A percentile compares a stretch with the other conserved stretches of the same genome.
phyloP scores from a whole-genome alignment of 768 basidiomycete genomes.

The Hypholoma sublateritium region DNA sequence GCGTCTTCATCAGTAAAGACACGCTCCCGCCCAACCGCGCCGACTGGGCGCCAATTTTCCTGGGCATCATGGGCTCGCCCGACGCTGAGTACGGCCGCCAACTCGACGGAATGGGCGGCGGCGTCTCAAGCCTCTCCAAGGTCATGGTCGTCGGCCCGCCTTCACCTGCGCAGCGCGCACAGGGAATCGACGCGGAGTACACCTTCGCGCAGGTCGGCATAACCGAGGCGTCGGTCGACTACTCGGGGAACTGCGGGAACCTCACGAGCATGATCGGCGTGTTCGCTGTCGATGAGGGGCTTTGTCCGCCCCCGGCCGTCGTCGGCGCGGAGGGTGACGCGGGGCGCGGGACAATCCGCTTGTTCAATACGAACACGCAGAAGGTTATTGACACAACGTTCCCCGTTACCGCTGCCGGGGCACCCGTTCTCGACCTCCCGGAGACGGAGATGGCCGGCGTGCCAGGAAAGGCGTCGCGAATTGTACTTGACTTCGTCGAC shows the following conservation, averaged over 20 bases:
- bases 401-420: slow-evolving; percentile 40
- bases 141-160: slow-evolving; percentile 63
- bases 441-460: slow-evolving; percentile 69
- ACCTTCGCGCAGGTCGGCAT: slow-evolving; percentile 70
- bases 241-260: slow-evolving; percentile 77
- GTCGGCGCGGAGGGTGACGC: slow-evolving; percentile 14
- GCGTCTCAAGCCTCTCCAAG: slow-evolving; percentile 73
- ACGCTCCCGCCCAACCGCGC: slow-evolving; percentile 50
- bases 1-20: slow-evolving; percentile 59
- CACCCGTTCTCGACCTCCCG: slow-evolving; percentile 46
- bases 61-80: slow-evolving; percentile 81
- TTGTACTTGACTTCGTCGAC: slow-evolving; percentile 62
- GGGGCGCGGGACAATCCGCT: slow-evolving; percentile 44
- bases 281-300: slow-evolving; percentile 66
- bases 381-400: slow-evolving; percentile 73
- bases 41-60: slow-evolving; percentile 62
- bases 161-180: slow-evolving; percentile 35
- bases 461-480: slow-evolving; percentile 61
- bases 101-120: slow-evolving; percentile 82
- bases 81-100: slow-evolving; percentile 68
- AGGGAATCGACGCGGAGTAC: slow-evolving; percentile 63
- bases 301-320: slow-evolving; percentile 10
- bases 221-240: slow-evolving; percentile 58
- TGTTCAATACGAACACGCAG: slow-evolving; percentile 72
- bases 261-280: slow-evolving; percentile 72